Conservation (phyloP, 805 yeast genomes). For the Wickerhamiella hasegawae region DNA sequence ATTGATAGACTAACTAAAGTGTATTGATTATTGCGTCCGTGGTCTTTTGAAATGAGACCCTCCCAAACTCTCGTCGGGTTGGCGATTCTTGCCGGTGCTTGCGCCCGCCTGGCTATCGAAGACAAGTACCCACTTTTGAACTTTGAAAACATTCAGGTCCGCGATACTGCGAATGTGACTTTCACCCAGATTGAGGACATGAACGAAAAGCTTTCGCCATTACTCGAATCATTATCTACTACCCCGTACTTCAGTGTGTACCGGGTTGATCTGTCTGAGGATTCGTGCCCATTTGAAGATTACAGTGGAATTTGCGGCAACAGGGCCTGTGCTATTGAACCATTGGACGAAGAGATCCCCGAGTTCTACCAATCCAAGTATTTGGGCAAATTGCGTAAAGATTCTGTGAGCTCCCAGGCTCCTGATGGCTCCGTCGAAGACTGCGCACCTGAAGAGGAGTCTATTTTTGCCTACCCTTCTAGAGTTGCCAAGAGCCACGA, state of each 20-base stretch:
- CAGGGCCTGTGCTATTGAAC: slow-evolving; percentile 78
- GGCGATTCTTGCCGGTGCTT: too few relatives aligned
- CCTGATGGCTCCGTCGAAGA: slow-evolving; percentile 12
- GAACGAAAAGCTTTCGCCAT: slow-evolving; percentile 37
- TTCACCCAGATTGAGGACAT: slow-evolving; percentile 33
- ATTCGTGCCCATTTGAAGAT: slow-evolving; percentile 73
- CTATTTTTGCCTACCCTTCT: slow-evolving; percentile 8
- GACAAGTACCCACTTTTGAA: too few relatives aligned
- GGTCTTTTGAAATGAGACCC: too few relatives aligned
- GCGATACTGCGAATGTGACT: slow-evolving; percentile 13
- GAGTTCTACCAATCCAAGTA: slow-evolving; percentile 48
- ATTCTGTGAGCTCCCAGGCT: slow-evolving; percentile 19
- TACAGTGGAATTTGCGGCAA: slow-evolving; percentile 70
- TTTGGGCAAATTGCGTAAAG: slow-evolving; percentile 36
- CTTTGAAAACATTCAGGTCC: slow-evolving; percentile 4
- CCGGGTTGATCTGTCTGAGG: slow-evolving; percentile 56
- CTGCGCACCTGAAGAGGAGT: slow-evolving; percentile 11
- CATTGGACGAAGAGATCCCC: slow-evolving; percentile 59
- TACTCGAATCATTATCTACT: slow-evolving; percentile 39
- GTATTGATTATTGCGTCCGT: too few relatives aligned
- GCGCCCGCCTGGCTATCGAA: too few relatives aligned
- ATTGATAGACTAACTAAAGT: too few relatives aligned
- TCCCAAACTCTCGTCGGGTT: too few relatives aligned
- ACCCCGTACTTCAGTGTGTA: slow-evolving; percentile 80
- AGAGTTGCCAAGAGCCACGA: slow-evolving; percentile 1